Evolutionary conservation across 2,329 filamentous ascomycete genomes (phyloP), one percentile per base, ranked within the genome.

Genomic region (Alternaria longipes): DNA sequence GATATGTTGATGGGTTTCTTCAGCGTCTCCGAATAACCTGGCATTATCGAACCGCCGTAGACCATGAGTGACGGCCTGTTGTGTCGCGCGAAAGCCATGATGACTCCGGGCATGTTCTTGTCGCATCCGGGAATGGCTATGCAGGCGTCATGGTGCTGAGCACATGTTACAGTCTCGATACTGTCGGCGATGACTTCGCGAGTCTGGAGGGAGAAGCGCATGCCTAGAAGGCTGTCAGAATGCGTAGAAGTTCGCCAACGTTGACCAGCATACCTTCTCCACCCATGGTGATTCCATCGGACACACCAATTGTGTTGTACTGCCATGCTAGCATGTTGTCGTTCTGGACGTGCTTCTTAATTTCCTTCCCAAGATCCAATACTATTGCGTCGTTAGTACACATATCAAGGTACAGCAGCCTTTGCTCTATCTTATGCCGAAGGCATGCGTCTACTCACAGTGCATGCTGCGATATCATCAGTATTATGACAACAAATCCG

Each of bases 1-100:
- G 89, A 91, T 67, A 97, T 92, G 80, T 97, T 97, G 83, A 97
- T 90, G 24, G 88, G 86, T 74, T 91, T 90, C 65, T 90, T 87
- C 26, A 97, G 85, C 3, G 94, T 85, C 52, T 87, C 82, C 0
- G 90, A 94, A 79, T 92, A 91, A n/a, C 94, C 94, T 63, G 93
- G 92, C 74, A 89, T 89, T 73, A 97, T 97, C 16, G 92, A 92
- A 40, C 94, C 94, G 52, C 94, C 94, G 77, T 97, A 98, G 61
- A 98, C 90, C 93, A 97, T 97, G 75, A 97, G 84, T 49, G 93
- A 95, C 4, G 94, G 94, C 9, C 94, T 87, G 80, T 97, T 97
- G 81, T 96, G 92, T 59, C 94, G 87, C 14, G 92, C 92, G 74
- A 95, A 93, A 0, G 91, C 93, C 90, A 97, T 97, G 65, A 95